Conservation (phyloP, 1,284 basidiomycete genomes). For the Leccinum fallax region DNA sequence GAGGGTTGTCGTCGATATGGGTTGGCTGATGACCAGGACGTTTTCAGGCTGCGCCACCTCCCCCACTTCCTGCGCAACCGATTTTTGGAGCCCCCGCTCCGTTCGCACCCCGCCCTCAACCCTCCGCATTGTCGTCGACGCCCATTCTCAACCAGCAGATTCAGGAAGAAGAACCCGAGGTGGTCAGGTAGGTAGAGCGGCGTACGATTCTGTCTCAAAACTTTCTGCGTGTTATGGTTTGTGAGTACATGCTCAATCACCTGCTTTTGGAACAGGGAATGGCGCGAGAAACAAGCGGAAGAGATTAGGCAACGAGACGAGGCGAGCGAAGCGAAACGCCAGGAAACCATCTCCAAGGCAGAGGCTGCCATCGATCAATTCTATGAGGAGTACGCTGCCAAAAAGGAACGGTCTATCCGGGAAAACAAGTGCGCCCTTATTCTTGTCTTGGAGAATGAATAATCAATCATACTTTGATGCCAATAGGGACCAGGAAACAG, state of each 20-base stretch:
- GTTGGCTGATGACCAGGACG: constrained; percentile 12
- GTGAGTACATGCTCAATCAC: neutral
- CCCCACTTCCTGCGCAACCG: constrained; percentile 34
- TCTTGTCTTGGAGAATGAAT: neutral
- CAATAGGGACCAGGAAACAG: constrained; percentile 83
- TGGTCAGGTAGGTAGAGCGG: constrained; percentile 42
- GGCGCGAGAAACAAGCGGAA: constrained; percentile 86
- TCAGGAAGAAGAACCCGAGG: constrained; percentile 69
- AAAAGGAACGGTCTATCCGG: constrained; percentile 92
- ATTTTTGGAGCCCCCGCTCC: constrained; percentile 53
- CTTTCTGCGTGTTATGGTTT: neutral
- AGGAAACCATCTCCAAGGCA: constrained; percentile 87
- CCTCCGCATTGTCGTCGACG: constrained; percentile 66
- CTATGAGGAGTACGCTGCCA: constrained; percentile 90
- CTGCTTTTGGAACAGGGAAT: constrained; percentile 56
- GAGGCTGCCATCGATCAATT: constrained; percentile 95
- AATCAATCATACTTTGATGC: constrained; percentile 4
- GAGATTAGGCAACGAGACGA: constrained; percentile 85
- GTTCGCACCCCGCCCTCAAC: constrained; percentile 75
- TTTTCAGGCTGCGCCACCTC: constrained; percentile 32
- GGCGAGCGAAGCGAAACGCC: constrained; percentile 75
- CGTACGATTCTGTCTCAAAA: no score
- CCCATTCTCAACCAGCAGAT: constrained; percentile 71
- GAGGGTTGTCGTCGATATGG: constrained; percentile 1
- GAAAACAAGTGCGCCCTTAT: constrained; percentile 81